phyloP scores from a whole-genome alignment of 2,329 filamentous ascomycete genomes.

The Calonectria pseudoturangicola region DNA sequence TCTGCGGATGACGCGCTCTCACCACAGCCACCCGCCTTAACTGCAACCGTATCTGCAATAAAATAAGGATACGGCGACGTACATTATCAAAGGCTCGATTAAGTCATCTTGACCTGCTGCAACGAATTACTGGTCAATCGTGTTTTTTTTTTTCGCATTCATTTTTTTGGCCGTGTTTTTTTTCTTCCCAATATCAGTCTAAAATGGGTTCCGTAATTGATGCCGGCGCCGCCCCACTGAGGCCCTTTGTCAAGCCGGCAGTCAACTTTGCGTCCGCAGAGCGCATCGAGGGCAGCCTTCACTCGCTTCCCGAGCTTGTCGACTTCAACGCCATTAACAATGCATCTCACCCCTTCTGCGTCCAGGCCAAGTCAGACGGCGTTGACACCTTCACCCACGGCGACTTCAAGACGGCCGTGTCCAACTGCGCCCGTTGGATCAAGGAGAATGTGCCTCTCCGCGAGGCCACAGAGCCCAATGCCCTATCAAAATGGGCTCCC shows the following conservation, averaged over 20 bases:
- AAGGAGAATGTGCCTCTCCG: constrained; percentile 38
- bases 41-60: background rate
- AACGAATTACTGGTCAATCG: background rate
- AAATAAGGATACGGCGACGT: constrained; percentile 12
- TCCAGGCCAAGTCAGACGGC: constrained; percentile 48
- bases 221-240: constrained; percentile 16
- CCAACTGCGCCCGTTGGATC: constrained; percentile 47
- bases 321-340: constrained; percentile 56
- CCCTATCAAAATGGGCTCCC: constrained; percentile 41
- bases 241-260: constrained; percentile 42
- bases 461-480: constrained; percentile 24
- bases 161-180: background rate
- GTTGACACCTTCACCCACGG: constrained; percentile 45
- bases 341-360: constrained; percentile 51
- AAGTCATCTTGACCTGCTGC: constrained; percentile 13
- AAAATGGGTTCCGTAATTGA: constrained; percentile 36
- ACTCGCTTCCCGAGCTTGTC: constrained; percentile 52
- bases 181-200: background rate
- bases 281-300: constrained; percentile 40
- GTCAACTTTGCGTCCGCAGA: constrained; percentile 46
- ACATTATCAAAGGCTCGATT: background rate
- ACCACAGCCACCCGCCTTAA: constrained; percentile 18
- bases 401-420: constrained; percentile 47
- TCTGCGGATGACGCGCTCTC: constrained; percentile 12
- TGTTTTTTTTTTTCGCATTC: background rate